Base-by-base conservation (phyloP, 768 basidiomycete genomes). In the Suillus tomentosus region DNA sequence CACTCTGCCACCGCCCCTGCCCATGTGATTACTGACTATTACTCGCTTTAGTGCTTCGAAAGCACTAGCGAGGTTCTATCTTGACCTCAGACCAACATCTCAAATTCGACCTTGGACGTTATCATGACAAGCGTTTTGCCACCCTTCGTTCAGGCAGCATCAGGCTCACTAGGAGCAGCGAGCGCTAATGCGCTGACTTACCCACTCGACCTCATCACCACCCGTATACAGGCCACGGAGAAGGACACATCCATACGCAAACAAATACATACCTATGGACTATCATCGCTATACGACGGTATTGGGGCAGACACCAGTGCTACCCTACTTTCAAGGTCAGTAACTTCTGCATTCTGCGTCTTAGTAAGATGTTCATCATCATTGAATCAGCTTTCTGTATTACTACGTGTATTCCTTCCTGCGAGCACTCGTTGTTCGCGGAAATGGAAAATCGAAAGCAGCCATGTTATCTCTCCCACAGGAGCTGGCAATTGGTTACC, bases 71-170 rank as follows among this genome's bases (percentile, higher is more conserved):
- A 31, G 55, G 37, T 57, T 57, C 39, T 27, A 24, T 27, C 39
- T 58, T 27, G 56, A 57, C 37, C 37, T 31, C 31, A 37, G 36
- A 37, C 36, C 36, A 39, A 4, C 22, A 39, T 51, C 43, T 36
- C 13, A 34, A 61, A 24, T 15, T 60, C 3, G 60, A 60, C 27
- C 10, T 3, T 58, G 24, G 27, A 36, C 22, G 36, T 63, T 37
- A 70, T 69, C 65, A 87, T 87, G 86, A 84, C 86, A 9, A 85
- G 83, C 63, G 80, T 82, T 0, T 78, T 89, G 2, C 85, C 87
- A 3, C 87, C 87, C 5, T 76, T 87, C 15, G 79, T 84, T 0
- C 87, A 88, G 67, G 87, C 87, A 0, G 76, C 82, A 63, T 84
- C 85, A 6, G 87, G 86, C 3, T 81, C 84, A 1, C 74, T 86